Evolutionary conservation across 208 protist species (phyloP).

Genomic region (Balamuthia mandrillaris): DNA sequence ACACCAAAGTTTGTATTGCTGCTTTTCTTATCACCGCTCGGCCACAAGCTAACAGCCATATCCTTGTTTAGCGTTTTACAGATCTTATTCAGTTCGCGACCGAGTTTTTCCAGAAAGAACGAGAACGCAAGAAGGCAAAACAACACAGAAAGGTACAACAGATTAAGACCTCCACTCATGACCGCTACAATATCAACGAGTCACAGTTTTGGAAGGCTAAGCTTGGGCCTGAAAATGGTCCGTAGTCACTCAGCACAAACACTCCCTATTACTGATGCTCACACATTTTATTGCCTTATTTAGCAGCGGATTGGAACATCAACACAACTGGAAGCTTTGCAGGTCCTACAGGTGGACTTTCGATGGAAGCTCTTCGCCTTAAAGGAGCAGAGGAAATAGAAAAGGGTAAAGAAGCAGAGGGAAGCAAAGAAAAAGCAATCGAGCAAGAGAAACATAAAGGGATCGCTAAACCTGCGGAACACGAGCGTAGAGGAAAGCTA

Average conservation of each 20-base stretch:
- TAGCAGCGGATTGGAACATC: not conserved
- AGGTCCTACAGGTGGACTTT: not conserved
- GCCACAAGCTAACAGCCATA: not conserved
- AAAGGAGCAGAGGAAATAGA: no score
- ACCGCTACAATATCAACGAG: slow-evolving; percentile 8
- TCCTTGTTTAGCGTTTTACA: not conserved
- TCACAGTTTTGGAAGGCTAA: not conserved
- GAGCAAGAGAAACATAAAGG: no score
- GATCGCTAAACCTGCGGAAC: no score
- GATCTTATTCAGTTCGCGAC: not conserved
- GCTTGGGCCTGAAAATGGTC: no score
- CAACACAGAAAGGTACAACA: not conserved
- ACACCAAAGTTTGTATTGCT: not conserved
- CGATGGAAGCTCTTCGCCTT: no score
- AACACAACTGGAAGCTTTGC: not conserved
- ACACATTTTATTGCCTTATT: not conserved
- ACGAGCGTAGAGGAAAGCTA: no score
- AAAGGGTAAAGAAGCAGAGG: no score
- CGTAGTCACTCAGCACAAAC: no score
- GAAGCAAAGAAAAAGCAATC: no score
- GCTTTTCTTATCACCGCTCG: not conserved
- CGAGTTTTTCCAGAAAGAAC: not conserved
- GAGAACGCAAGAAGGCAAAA: not conserved
- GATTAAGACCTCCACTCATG: not conserved
- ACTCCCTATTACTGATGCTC: no score